A percentile compares a stretch with the other conserved stretches of the same genome.
Conservation (phyloP, 352 stramenopile genomes). For the Lagenidium giganteum region DNA sequence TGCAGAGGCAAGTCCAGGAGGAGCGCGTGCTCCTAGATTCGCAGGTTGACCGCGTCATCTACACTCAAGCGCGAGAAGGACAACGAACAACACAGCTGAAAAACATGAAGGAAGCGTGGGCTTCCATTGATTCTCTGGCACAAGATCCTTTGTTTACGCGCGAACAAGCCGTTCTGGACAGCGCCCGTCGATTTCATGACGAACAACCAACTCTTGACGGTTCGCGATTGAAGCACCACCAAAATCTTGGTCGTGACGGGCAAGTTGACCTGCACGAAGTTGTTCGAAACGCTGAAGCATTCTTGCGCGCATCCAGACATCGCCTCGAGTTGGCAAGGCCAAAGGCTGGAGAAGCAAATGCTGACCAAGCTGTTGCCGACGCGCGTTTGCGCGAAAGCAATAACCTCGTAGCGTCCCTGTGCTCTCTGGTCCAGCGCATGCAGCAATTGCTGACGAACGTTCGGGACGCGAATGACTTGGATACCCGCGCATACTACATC, state of each 20-base stretch:
- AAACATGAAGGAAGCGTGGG: conserved; percentile 22
- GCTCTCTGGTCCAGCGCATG: conserved; percentile 27
- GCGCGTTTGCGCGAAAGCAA: conserved; percentile 14
- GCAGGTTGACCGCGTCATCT: conserved; percentile 20
- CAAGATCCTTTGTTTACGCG: no score
- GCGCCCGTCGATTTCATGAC: conserved; percentile 24
- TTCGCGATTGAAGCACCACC: no score
- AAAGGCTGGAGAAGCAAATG: no score
- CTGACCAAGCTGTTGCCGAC: no score
- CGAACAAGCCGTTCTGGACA: conserved; percentile 24
- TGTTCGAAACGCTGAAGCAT: conserved; percentile 24
- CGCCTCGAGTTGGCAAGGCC: conserved; percentile 17
- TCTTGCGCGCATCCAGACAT: no score
- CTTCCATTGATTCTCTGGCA: no score
- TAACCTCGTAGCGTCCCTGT: conserved; percentile 23
- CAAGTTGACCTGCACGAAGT: conserved; percentile 25
- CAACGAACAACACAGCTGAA: conserved; percentile 19
- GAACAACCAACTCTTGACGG: conserved; percentile 30
- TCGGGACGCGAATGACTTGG: conserved; percentile 27
- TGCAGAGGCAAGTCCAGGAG: conserved; percentile 35
- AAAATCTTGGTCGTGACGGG: conserved; percentile 2
- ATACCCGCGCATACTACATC: conserved; percentile 27
- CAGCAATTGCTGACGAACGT: conserved; percentile 24
- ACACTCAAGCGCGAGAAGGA: conserved; percentile 22
- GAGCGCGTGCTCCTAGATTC: conserved; percentile 30